phyloP scores from a whole-genome alignment of 2,329 filamentous ascomycete species.

The Ophiocordyceps camponoti-rufipedis region DNA sequence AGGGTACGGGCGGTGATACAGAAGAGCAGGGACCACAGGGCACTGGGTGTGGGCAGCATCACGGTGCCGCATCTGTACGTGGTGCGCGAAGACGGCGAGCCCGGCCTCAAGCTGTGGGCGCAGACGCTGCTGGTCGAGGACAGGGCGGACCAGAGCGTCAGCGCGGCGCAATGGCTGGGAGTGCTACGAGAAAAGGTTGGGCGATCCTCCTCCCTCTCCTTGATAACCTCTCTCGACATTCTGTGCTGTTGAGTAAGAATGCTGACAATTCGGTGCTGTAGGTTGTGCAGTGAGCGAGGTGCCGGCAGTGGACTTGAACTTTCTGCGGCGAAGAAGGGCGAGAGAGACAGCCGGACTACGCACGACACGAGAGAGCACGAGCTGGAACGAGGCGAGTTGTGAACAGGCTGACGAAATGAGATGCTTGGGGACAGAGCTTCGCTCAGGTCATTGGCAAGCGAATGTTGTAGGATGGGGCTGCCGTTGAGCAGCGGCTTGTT shows the following conservation, averaged over 20 bases:
- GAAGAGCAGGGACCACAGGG: slow-evolving; percentile 77
- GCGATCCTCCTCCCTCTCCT: not conserved
- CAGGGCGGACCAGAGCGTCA: slow-evolving; percentile 81
- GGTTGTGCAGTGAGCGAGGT: slow-evolving; percentile 1
- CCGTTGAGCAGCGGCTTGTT: too few relatives aligned
- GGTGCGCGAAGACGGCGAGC: slow-evolving; percentile 89
- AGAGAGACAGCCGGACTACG: too few relatives aligned
- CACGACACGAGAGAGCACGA: too few relatives aligned
- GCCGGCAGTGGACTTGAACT: too few relatives aligned
- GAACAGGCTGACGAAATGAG: too few relatives aligned
- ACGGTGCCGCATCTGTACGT: slow-evolving; percentile 85
- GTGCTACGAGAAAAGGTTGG: slow-evolving; percentile 80
- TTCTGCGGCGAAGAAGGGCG: too few relatives aligned
- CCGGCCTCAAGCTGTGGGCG: slow-evolving; percentile 87
- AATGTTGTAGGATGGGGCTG: too few relatives aligned
- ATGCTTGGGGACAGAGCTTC: too few relatives aligned
- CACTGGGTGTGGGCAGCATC: slow-evolving; percentile 82
- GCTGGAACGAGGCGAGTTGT: too few relatives aligned
- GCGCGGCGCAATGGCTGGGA: slow-evolving; percentile 85
- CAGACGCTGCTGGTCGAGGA: slow-evolving; percentile 93
- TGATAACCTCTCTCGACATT: not conserved
- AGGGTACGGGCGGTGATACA: slow-evolving; percentile 75
- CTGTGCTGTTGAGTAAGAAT: not conserved
- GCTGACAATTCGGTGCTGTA: not conserved
- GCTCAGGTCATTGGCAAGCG: too few relatives aligned